These are phyloP conservation scores for Starmerella sp. DNA, from an alignment of 805 yeast species.

Conservation along the genomic window DNA sequence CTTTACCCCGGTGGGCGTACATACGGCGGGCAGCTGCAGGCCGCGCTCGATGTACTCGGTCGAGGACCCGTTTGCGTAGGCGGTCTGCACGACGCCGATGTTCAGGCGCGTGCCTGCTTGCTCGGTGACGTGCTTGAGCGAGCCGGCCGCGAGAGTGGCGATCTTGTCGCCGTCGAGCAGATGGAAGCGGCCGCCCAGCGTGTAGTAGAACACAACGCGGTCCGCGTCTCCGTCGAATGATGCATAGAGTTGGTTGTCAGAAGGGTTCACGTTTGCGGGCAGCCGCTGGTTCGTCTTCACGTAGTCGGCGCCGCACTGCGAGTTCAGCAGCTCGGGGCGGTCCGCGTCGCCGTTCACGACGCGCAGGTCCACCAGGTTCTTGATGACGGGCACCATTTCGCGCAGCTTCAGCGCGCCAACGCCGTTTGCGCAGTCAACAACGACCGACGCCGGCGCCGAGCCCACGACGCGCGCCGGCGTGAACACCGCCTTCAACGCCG, in stretches of 20 bases:
- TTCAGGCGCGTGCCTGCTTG: constrained; percentile 34
- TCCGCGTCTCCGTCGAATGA: constrained; percentile 98
- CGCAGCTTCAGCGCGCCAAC: constrained; percentile 74
- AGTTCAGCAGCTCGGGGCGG: constrained; percentile 52
- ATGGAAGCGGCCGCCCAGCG: constrained; percentile 28
- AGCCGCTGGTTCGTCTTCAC: constrained; percentile 80
- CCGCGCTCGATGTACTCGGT: constrained; percentile 54
- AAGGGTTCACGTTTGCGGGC: constrained; percentile 49
- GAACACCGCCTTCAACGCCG: constrained; percentile 37
- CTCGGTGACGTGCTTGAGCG: constrained; percentile 41
- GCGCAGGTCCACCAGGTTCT: constrained; percentile 33
- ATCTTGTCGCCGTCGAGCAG: constrained; percentile 86
- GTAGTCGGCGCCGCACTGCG: constrained; percentile 85
- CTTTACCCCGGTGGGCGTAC: constrained; percentile 94
- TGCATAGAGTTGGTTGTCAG: constrained; percentile 45
- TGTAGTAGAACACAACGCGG: constrained; percentile 64
- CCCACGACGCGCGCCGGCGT: constrained; percentile 19
- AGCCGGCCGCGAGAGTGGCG: constrained; percentile 68
- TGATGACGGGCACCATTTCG: constrained; percentile 38
- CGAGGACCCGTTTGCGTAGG: constrained; percentile 92
- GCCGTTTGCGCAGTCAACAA: constrained; percentile 93
- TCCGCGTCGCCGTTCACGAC: constrained; percentile 43
- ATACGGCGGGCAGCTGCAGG: constrained; percentile 64
- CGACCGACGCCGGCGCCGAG: constrained; percentile 34
- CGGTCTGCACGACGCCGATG: constrained; percentile 90